These are phyloP conservation scores for Plantago major DNA, from an alignment of 257 asterid genomes.

Conservation along the genomic window DNA sequence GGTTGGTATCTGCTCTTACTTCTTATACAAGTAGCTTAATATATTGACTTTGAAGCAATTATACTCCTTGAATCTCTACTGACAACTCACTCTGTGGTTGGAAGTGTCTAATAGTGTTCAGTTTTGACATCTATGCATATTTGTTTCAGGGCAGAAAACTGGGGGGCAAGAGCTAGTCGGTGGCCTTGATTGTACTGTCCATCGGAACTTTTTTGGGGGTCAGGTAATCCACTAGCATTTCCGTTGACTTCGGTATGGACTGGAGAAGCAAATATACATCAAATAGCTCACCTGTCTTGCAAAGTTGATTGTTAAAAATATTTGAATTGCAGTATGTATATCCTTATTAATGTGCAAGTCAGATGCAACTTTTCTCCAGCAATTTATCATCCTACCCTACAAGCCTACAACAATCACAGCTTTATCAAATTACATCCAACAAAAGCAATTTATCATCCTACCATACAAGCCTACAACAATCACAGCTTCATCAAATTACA, in stretches of 20 bases:
- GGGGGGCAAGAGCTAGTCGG: conserved; percentile 97
- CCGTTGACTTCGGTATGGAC: neutral
- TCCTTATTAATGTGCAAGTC: too few relatives aligned
- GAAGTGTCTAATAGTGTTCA: neutral
- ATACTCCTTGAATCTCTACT: conserved; percentile 1
- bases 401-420: too few relatives aligned
- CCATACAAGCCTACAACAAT: too few relatives aligned
- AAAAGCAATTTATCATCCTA: too few relatives aligned
- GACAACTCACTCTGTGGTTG: neutral
- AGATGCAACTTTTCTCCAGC: too few relatives aligned
- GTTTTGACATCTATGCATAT: conserved; percentile 19
- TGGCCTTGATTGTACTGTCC: conserved; percentile 92
- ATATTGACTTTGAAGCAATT: neutral
- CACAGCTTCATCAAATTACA: too few relatives aligned
- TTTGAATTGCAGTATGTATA: too few relatives aligned
- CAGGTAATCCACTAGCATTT: conserved; percentile 43
- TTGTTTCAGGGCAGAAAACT: conserved; percentile 67
- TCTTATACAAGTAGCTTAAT: conserved; percentile 3
- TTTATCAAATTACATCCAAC: too few relatives aligned
- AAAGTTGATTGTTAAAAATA: too few relatives aligned
- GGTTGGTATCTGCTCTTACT: conserved; percentile 37
- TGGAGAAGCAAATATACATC: too few relatives aligned
- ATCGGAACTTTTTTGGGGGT: conserved; percentile 88
- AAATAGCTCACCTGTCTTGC: conserved; percentile 13
- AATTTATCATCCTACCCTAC: too few relatives aligned